These are phyloP conservation scores for Parachlorella kessleri DNA, from an alignment of 139 green algal species.

Conservation along the genomic window DNA sequence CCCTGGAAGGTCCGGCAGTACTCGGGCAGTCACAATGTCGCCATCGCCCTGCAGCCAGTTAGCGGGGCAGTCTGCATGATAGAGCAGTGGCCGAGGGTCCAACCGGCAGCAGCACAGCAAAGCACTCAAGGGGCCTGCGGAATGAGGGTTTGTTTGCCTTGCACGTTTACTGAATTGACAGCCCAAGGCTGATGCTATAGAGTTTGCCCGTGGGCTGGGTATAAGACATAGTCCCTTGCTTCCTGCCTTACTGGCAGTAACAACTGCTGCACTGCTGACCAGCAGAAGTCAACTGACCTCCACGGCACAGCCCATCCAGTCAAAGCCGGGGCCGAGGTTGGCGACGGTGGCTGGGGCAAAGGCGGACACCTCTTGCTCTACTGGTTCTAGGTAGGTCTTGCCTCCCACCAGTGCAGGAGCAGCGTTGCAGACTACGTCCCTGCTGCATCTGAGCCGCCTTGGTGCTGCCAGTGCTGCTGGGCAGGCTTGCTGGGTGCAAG, in stretches of 20 bases:
- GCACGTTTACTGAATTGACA: too few species aligned
- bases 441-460: too few species aligned
- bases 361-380: slow-evolving; percentile 45
- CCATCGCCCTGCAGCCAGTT: slow-evolving; percentile 76
- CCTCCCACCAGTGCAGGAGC: not conserved
- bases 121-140: too few species aligned
- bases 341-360: slow-evolving; percentile 97
- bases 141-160: too few species aligned
- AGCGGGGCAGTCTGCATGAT: too few species aligned
- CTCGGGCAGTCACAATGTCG: slow-evolving; percentile 82
- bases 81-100: too few species aligned
- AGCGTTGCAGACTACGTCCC: not conserved
- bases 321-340: slow-evolving; percentile 97
- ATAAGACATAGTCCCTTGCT: too few species aligned
- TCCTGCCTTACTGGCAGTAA: not conserved
- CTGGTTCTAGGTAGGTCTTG: slow-evolving; percentile 16
- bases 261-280: not conserved
- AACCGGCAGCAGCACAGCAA: too few species aligned
- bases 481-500: too few species aligned
- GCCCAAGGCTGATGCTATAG: too few species aligned
- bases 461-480: too few species aligned
- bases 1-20: slow-evolving; percentile 66
- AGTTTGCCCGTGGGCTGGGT: too few species aligned
- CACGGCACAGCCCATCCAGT: slow-evolving; percentile 97
- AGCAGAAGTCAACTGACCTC: slow-evolving; percentile 56